These are phyloP conservation scores for Tricholoma bakamatsutake DNA, from an alignment of 768 basidiomycete genomes.

Conservation along the genomic window DNA sequence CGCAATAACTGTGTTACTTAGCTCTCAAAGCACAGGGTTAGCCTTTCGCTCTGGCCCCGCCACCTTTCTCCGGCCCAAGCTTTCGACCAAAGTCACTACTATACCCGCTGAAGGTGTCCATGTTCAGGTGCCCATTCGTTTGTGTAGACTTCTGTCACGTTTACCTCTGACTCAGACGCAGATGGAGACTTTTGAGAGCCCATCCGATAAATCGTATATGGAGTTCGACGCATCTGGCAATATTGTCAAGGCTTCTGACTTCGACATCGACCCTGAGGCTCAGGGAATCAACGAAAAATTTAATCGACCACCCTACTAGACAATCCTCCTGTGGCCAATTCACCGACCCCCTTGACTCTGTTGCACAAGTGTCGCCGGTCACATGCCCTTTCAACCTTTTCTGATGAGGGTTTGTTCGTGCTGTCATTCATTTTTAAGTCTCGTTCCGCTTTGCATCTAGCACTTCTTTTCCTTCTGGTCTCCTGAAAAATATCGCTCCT, in stretches of 20 bases:
- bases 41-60: constrained; percentile 48
- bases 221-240: constrained; percentile 58
- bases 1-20: constrained; percentile 4
- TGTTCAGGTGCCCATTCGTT: constrained; percentile 41
- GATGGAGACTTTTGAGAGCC: constrained; percentile 64
- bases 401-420: background rate
- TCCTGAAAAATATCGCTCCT: background rate
- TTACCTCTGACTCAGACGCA: constrained; percentile 19
- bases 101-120: constrained; percentile 47
- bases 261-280: constrained; percentile 52
- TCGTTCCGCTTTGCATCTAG: background rate
- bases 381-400: background rate
- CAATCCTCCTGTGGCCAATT: background rate
- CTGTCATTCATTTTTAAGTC: background rate
- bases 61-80: constrained; percentile 24
- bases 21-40: constrained; percentile 44
- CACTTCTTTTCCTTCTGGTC: background rate
- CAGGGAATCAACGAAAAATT: constrained; percentile 56
- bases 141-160: background rate
- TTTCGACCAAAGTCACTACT: constrained; percentile 28
- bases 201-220: constrained; percentile 34
- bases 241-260: constrained; percentile 35
- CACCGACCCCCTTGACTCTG: too few species aligned
- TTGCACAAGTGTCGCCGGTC: too few species aligned
- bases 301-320: constrained; percentile 50